Percentiles rank a stretch among this genome's conserved stretches.
These are phyloP conservation scores for Sideroxylon spinosum DNA, from an alignment of 179 eudicot genomes.

Conservation along the genomic window DNA sequence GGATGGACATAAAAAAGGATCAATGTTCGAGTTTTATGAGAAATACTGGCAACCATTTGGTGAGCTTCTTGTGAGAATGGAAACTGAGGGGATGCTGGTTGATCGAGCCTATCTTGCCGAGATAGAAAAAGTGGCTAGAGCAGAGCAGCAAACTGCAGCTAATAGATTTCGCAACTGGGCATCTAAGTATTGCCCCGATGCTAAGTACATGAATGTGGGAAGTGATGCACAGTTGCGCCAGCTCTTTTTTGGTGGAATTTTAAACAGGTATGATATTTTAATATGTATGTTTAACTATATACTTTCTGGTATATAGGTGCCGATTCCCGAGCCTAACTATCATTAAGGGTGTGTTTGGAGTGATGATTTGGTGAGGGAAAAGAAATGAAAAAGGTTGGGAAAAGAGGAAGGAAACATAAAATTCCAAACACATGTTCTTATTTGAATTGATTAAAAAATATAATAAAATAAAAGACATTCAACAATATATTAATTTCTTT, in stretches of 20 bases:
- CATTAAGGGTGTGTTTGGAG: no score
- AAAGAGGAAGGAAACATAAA: no score
- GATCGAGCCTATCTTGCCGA: constrained; percentile 74
- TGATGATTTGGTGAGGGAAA: no score
- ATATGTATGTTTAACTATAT: background rate
- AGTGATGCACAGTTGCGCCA: constrained; percentile 90
- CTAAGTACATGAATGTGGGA: constrained; percentile 88
- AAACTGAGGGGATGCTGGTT: constrained; percentile 93
- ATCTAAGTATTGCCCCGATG: constrained; percentile 80
- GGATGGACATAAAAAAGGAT: constrained; percentile 47
- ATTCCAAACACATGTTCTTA: no score
- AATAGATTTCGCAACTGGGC: constrained; percentile 91
- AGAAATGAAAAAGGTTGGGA: no score
- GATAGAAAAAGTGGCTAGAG: constrained; percentile 83
- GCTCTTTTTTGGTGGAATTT: constrained; percentile 80
- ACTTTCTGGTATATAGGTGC: background rate
- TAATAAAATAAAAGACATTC: no score
- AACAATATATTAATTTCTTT: no score
- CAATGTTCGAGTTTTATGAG: constrained; percentile 68
- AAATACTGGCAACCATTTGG: constrained; percentile 94
- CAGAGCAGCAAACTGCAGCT: constrained; percentile 74
- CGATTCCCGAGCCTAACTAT: background rate
- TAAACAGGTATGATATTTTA: constrained; percentile 51
- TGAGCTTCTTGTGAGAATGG: constrained; percentile 80
- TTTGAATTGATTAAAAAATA: no score